Base-by-base conservation (phyloP, 305 asterid genomes). In the Solanum aculeatissimum region DNA sequence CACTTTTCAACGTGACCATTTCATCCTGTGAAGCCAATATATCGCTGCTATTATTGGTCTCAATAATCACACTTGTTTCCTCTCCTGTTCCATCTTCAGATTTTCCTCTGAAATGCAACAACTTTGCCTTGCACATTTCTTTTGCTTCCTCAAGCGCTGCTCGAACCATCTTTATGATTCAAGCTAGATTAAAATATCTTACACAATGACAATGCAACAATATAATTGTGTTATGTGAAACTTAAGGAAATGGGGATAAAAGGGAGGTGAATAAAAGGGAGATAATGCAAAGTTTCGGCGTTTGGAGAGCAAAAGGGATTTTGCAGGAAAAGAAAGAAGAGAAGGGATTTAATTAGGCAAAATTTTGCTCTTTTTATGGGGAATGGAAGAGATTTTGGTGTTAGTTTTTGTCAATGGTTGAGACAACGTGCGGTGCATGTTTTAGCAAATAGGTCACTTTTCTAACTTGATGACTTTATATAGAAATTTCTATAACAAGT, bases 381-480 rank as follows among this genome's bases (percentile, higher is more conserved):
- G 45, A 60, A 60, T 54, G 79, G 65, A 47, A 82, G 66, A 27
- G 69, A 85, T 86, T 82, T 83, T 83, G 77, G 84, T 71, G 70
- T 74, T 80, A 2, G 65, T 80, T 84, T 38, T 63, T 55, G 38
- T 85, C 85, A 66, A 77, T 70, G 82, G 85, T 68, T 27, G 65
- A 74, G 78, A 74, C 81, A 74, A 87, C 85, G 87, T 90, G 90
- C 84, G 92, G 87, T 87, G 89, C 88, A 89, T 83, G 87, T 85
- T 86, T 53, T 15, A 16, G 77, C 38, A 70, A 75, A 84, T 83
- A 84, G 78, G 53, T 72, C 69, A 81, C n/a, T 85, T 84, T 43
- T 75, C 80, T 69, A 35, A 69, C 69, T 87, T 82, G 71, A 77
- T 82, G 16, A 35, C n/a, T 43, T 38, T 40, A 12, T 19, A 4